phyloP scores from a whole-genome alignment of 345 rosid genomes.

The Acer campestre region DNA sequence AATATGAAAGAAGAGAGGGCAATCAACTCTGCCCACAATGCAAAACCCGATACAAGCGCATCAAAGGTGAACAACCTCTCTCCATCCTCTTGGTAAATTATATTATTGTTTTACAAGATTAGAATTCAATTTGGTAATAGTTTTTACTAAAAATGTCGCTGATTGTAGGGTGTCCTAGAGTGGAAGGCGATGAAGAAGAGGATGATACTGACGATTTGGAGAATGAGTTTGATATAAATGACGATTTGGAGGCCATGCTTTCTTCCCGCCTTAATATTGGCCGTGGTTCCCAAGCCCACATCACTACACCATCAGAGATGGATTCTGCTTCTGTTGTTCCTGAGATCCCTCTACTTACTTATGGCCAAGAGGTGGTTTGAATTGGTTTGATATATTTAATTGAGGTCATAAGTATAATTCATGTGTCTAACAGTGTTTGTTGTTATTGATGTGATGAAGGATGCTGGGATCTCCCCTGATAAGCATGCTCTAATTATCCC shows the following conservation, averaged over 20 bases:
- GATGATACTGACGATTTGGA: constrained; percentile 67
- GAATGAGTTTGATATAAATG: constrained; percentile 51
- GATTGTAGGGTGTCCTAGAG: constrained; percentile 59
- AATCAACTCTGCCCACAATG: constrained; percentile 93
- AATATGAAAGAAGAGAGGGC: constrained; percentile 94
- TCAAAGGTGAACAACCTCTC: constrained; percentile 55
- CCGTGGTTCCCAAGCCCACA: constrained; percentile 33
- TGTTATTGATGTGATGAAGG: constrained; percentile 37
- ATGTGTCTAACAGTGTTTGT: constrained; percentile 4
- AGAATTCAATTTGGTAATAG: not conserved
- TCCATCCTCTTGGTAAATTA: not conserved
- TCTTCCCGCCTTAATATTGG: constrained; percentile 53
- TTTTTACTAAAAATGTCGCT: constrained; percentile 19
- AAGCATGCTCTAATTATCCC: constrained; percentile 80
- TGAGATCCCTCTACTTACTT: constrained; percentile 69
- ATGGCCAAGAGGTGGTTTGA: constrained; percentile 64
- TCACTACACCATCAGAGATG: constrained; percentile 47
- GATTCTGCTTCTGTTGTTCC: constrained; percentile 55
- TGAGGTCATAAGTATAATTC: not conserved
- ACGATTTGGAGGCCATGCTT: constrained; percentile 39
- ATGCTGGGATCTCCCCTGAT: constrained; percentile 67
- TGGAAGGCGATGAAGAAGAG: constrained; percentile 78
- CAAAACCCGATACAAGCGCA: constrained; percentile 83
- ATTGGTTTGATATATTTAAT: constrained; percentile 4
- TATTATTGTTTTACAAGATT: not conserved